Evolutionary conservation across 1,284 basidiomycete genomes (phyloP).

Genomic region (Trametes polyzona): DNA sequence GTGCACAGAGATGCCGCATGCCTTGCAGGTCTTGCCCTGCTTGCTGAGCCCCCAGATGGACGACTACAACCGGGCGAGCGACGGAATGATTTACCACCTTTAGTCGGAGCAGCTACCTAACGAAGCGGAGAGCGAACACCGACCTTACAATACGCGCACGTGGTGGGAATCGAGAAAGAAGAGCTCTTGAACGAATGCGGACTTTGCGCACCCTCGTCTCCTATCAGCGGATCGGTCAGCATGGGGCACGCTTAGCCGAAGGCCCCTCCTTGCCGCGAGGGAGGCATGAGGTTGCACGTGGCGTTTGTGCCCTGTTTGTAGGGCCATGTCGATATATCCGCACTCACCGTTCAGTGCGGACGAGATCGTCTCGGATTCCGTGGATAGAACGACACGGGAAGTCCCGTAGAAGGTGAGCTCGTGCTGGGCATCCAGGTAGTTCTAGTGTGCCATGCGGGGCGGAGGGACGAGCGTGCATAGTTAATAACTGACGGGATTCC

Average conservation of each 20-base stretch:
- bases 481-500: conserved; percentile 11
- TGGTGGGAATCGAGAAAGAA: conserved; percentile 81
- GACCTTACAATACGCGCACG: conserved; percentile 82
- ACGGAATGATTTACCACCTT: neutral
- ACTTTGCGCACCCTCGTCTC: conserved; percentile 68
- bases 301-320: neutral
- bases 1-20: conserved; percentile 82
- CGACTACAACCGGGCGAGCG: conserved; percentile 44
- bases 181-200: conserved; percentile 84
- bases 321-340: conserved; percentile 1
- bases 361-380: conserved; percentile 65
- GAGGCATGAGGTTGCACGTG: neutral
- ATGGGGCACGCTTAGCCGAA: neutral
- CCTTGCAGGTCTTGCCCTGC: conserved; percentile 81
- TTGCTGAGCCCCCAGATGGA: conserved; percentile 87
- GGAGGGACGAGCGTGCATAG: neutral
- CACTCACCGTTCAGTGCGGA: conserved; percentile 69
- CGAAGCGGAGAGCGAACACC: conserved; percentile 14
- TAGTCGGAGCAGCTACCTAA: neutral
- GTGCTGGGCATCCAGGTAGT: conserved; percentile 66
- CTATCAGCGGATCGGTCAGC: conserved; percentile 40
- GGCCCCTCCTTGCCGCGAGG: neutral
- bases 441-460: conserved; percentile 42
- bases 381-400: conserved; percentile 55
- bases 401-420: conserved; percentile 59